A percentile compares a stretch with the other conserved stretches of the same genome.
These are phyloP conservation scores for Boletus fagicola DNA, from an alignment of 768 basidiomycete genomes.

Conservation along the genomic window DNA sequence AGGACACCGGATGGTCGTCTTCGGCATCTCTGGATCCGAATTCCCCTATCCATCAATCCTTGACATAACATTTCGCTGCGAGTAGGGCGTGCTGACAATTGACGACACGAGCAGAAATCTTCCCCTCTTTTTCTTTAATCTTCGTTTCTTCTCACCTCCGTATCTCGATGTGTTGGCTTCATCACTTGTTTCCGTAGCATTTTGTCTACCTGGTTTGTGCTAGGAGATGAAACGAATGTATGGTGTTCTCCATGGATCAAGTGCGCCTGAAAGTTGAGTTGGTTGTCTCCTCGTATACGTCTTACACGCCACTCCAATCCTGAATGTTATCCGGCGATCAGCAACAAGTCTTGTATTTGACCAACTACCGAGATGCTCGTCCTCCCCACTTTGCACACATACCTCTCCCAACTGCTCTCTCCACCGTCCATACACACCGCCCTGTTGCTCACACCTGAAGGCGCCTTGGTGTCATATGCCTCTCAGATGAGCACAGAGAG, in stretches of 20 bases:
- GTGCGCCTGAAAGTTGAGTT: not conserved
- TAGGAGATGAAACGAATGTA: slow-evolving; percentile 24
- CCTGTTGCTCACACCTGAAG: slow-evolving; percentile 67
- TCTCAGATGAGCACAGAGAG: slow-evolving; percentile 38
- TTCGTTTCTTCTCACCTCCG: not conserved
- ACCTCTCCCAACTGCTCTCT: slow-evolving; percentile 61
- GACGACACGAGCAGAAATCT: slow-evolving; percentile 1
- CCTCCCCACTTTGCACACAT: slow-evolving; percentile 62
- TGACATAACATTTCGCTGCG: slow-evolving; percentile 9
- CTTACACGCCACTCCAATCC: not conserved
- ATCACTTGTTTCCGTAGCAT: slow-evolving; percentile 22
- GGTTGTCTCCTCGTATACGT: not conserved
- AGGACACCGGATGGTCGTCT: slow-evolving; percentile 9
- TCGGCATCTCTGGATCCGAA: not conserved
- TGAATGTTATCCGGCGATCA: not conserved
- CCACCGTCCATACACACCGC: slow-evolving; percentile 67
- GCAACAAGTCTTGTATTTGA: not conserved
- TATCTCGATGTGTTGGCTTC: slow-evolving; percentile 7
- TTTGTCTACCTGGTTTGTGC: slow-evolving; percentile 1
- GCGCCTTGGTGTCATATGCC: slow-evolving; percentile 68
- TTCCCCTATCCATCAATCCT: slow-evolving; percentile 7
- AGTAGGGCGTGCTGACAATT: slow-evolving; percentile 8
- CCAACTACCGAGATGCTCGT: slow-evolving; percentile 53
- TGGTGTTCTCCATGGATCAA: slow-evolving; percentile 17
- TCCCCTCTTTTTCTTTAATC: slow-evolving; percentile 2